Percentiles rank a stretch among this genome's conserved stretches.
phyloP scores from a whole-genome alignment of 768 basidiomycete species.

The Clitopilus passeckerianus region DNA sequence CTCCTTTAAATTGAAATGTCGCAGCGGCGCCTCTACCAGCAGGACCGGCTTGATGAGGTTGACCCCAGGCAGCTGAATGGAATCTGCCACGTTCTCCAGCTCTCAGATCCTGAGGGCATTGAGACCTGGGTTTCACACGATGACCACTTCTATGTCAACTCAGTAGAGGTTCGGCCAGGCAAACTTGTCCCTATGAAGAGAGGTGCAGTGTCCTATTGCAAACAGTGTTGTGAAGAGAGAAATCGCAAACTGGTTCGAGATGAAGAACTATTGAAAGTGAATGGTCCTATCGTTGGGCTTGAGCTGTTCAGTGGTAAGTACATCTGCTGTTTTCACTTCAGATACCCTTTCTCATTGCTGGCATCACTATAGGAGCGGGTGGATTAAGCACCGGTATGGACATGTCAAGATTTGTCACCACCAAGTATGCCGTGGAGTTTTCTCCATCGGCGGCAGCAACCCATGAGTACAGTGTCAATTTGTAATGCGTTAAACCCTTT shows the following conservation, averaged over 20 bases:
- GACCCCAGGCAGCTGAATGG: slow-evolving; percentile 44
- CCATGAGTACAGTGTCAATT: slow-evolving; percentile 37
- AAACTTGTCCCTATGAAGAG: slow-evolving; percentile 14
- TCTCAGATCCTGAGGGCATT: slow-evolving; percentile 26
- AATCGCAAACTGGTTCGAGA: slow-evolving; percentile 20
- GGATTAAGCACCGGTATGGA: slow-evolving; percentile 68
- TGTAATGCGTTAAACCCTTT: background rate
- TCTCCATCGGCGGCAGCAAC: slow-evolving; percentile 60
- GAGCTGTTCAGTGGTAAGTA: slow-evolving; percentile 66
- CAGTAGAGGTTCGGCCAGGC: slow-evolving; percentile 16
- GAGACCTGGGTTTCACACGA: slow-evolving; percentile 46
- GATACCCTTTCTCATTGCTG: background rate
- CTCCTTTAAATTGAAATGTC: background rate
- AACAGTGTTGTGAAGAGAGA: slow-evolving; percentile 31
- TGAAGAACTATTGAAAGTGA: slow-evolving; percentile 23
- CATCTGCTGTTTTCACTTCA: background rate
- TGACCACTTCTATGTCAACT: slow-evolving; percentile 56
- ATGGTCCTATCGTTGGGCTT: slow-evolving; percentile 48
- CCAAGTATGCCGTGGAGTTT: slow-evolving; percentile 66
- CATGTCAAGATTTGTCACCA: slow-evolving; percentile 55
- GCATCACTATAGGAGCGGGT: slow-evolving; percentile 51
- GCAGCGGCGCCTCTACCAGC: slow-evolving; percentile 40
- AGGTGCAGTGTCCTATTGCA: slow-evolving; percentile 30
- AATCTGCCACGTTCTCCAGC: slow-evolving; percentile 42
- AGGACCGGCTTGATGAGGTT: slow-evolving; percentile 19